Evolutionary conservation across 1,284 basidiomycete genomes (phyloP).

Genomic region (Sporisorium iseilematis-ciliati): DNA sequence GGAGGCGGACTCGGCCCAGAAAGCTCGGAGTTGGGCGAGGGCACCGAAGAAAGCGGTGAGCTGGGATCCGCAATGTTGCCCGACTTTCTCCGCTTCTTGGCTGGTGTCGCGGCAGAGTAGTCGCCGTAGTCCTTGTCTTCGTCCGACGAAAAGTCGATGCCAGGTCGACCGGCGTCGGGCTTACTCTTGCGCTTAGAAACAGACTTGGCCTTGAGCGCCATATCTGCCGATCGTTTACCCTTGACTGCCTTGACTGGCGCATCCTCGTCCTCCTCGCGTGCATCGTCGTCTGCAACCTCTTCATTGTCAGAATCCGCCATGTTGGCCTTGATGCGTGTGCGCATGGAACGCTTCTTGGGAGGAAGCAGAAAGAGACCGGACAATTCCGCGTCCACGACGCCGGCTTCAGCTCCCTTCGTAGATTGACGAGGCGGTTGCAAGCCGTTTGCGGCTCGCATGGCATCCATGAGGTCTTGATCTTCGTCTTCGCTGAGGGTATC

Average conservation of each 20-base stretch:
- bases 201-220: constrained; percentile 10
- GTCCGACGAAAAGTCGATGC: constrained; percentile 29
- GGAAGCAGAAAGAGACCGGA: constrained; percentile 54
- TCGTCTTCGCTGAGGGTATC: constrained; percentile 50
- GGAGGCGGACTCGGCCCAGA: constrained; percentile 38
- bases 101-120: constrained; percentile 18
- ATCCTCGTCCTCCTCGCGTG: constrained; percentile 8
- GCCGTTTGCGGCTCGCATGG: constrained; percentile 28
- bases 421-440: constrained; percentile 11
- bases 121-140: constrained; percentile 21
- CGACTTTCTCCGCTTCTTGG: constrained; percentile 52
- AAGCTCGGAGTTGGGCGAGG: constrained; percentile 34
- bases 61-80: constrained; percentile 50
- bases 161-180: constrained; percentile 13
- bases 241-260: constrained; percentile 10
- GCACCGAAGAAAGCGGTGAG: constrained; percentile 48
- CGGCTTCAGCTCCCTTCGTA: constrained; percentile 12
- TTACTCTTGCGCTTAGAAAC: constrained; percentile 32
- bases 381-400: constrained; percentile 30
- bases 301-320: constrained; percentile 28
- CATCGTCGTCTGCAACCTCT: constrained; percentile 10
- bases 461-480: constrained; percentile 51
- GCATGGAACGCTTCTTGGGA: constrained; percentile 63
- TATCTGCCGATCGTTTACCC: constrained; percentile 11
- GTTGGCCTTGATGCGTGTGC: constrained; percentile 64